These are phyloP conservation scores for Corchorus capsularis DNA, from an alignment of 345 rosid genomes.

Conservation along the genomic window DNA sequence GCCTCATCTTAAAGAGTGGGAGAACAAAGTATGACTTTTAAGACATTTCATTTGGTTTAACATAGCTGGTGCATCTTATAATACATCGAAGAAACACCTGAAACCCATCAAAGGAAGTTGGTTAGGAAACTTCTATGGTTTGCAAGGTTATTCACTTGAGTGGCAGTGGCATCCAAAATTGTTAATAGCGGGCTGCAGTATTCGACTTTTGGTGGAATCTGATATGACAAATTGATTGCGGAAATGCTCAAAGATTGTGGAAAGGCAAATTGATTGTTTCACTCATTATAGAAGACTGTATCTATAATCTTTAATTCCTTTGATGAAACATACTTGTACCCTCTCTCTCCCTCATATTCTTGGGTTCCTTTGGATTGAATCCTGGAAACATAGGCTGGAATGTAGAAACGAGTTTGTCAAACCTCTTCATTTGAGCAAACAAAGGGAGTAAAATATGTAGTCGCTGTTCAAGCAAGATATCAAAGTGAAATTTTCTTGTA, in stretches of 20 bases:
- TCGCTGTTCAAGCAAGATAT: neutral
- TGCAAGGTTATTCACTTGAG: neutral
- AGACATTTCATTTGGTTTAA: slow-evolving; percentile 8
- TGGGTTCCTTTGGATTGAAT: neutral
- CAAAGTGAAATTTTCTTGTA: neutral
- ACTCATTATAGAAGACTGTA: neutral
- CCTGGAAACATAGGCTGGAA: neutral
- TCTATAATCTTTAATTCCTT: neutral
- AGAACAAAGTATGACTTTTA: slow-evolving; percentile 93
- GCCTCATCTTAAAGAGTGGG: slow-evolving; percentile 82
- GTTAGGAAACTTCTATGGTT: slow-evolving; percentile 4
- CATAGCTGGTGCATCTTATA: neutral
- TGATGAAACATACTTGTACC: neutral
- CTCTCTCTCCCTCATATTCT: neutral
- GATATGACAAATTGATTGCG: neutral
- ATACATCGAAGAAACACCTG: neutral
- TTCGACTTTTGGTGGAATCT: neutral
- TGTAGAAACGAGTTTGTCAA: neutral
- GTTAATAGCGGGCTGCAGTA: neutral
- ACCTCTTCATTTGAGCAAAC: neutral
- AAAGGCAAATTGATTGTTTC: neutral
- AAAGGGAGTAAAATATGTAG: neutral
- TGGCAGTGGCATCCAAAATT: neutral
- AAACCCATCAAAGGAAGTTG: neutral
- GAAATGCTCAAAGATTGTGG: neutral